phyloP scores from a whole-genome alignment of 129 eudicot genomes.

The Arctium lappa region DNA sequence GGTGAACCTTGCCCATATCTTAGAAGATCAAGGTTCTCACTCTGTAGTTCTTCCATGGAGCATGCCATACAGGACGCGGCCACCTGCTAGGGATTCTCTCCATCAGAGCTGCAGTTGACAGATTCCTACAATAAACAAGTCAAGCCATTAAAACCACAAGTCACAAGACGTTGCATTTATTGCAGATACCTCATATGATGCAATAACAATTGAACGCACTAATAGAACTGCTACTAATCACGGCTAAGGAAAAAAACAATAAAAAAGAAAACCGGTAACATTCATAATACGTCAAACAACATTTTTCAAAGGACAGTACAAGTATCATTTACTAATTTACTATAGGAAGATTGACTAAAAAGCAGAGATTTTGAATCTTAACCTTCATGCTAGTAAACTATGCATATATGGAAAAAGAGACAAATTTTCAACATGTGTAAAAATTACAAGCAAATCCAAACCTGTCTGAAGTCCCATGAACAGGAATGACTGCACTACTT shows the following conservation, averaged over 20 bases:
- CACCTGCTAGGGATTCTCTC: constrained; percentile 96
- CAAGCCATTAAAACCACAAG: neutral
- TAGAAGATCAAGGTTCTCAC: constrained; percentile 37
- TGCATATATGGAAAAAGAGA: neutral
- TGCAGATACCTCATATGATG: no score
- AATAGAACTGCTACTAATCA: neutral
- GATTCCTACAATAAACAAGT: constrained; percentile 42
- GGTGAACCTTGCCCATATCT: neutral
- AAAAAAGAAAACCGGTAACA: neutral
- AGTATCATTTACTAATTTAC: neutral
- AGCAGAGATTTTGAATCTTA: neutral
- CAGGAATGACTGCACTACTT: constrained; percentile 57
- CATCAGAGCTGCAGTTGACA: constrained; percentile 92
- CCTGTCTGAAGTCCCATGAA: constrained; percentile 75
- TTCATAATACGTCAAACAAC: neutral
- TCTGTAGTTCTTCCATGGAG: constrained; percentile 20
- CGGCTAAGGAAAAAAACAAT: neutral
- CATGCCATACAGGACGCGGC: constrained; percentile 96
- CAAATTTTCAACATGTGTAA: neutral
- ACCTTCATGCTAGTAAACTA: neutral
- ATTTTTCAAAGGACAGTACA: neutral
- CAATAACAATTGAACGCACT: neutral
- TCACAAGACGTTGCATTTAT: neutral
- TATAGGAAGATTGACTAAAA: neutral
- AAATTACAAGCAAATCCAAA: constrained; percentile 12